Evolutionary conservation across 139 green algal genomes (phyloP).

Genomic region (Micractinium sp.): DNA sequence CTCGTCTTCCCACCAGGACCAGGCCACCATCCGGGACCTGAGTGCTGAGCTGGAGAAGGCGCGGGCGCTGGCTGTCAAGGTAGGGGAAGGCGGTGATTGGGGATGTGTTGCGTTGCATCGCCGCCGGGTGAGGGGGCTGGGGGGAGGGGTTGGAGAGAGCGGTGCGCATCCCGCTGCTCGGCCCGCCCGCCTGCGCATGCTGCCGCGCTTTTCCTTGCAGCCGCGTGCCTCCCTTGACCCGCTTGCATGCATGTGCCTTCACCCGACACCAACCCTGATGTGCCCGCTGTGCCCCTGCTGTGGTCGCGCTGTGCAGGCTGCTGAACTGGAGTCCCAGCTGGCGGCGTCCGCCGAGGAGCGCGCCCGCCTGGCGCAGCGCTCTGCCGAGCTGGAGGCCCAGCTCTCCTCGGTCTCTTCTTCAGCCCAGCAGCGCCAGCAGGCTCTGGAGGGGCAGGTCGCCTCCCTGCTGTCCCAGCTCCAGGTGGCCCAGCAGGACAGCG

Average conservation of each 20-base stretch:
- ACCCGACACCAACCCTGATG: no score
- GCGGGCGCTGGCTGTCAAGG: not conserved
- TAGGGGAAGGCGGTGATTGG: no score
- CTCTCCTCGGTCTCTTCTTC: not conserved
- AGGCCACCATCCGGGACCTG: not conserved
- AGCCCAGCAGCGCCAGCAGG: not conserved
- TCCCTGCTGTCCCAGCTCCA: not conserved
- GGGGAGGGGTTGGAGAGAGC: no score
- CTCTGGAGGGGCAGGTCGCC: not conserved
- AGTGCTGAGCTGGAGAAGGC: not conserved
- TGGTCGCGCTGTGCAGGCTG: not conserved
- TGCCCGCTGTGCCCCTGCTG: no score
- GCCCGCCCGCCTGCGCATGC: no score
- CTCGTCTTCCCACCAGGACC: not conserved
- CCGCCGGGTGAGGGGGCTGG: no score
- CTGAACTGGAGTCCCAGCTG: slow-evolving; percentile 2
- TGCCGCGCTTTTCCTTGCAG: no score
- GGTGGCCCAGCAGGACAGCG: not conserved
- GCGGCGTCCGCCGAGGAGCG: not conserved
- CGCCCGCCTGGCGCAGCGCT: slow-evolving; percentile 4
- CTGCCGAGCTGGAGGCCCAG: not conserved
- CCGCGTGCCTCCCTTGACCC: no score
- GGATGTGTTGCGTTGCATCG: no score
- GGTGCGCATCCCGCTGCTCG: no score
- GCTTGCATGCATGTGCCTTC: not conserved